Conservation (phyloP, 164 flowering plant genomes). For the Aristolochia contorta region DNA sequence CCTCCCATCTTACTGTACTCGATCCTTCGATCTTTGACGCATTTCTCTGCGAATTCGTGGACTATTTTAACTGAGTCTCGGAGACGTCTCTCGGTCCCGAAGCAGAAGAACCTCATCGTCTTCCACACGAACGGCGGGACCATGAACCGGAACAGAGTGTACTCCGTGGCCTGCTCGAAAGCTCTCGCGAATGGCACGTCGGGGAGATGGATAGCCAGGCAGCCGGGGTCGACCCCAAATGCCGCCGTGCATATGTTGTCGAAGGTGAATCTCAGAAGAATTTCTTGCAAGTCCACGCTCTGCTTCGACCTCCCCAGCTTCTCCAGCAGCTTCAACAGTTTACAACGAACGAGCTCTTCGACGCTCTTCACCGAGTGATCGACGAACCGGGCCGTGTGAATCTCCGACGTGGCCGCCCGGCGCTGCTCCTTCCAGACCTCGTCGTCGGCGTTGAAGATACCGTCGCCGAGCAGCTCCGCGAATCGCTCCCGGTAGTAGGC, state of each 20-base stretch:
- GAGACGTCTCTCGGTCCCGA: constrained; percentile 21
- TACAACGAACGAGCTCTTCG: constrained; percentile 32
- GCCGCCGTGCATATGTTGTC: constrained; percentile 59
- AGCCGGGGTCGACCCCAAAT: constrained; percentile 54
- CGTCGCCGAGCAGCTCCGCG: constrained; percentile 56
- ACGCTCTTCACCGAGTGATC: constrained; percentile 30
- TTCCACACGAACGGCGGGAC: constrained; percentile 62
- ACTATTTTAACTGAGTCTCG: constrained; percentile 18
- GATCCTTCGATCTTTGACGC: constrained; percentile 28
- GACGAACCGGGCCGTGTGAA: constrained; percentile 43
- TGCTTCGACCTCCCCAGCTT: constrained; percentile 15
- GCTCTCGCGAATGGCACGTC: constrained; percentile 55
- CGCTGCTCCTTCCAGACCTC: constrained; percentile 57
- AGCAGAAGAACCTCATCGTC: constrained; percentile 18
- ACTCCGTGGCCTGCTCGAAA: constrained; percentile 56
- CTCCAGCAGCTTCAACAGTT: constrained; percentile 35
- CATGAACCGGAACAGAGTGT: constrained; percentile 35
- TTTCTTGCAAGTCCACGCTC: constrained; percentile 45
- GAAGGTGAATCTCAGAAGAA: constrained; percentile 57
- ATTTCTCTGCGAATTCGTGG: constrained; percentile 42
- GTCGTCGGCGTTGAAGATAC: constrained; percentile 70
- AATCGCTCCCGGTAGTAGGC: constrained; percentile 46
- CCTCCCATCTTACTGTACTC: constrained; percentile 18
- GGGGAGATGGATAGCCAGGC: constrained; percentile 35
- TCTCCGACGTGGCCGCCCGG: constrained; percentile 37